Evolutionary conservation across 2,329 filamentous ascomycete genomes (phyloP).

Genomic region (Hymenoscyphus albidus): DNA sequence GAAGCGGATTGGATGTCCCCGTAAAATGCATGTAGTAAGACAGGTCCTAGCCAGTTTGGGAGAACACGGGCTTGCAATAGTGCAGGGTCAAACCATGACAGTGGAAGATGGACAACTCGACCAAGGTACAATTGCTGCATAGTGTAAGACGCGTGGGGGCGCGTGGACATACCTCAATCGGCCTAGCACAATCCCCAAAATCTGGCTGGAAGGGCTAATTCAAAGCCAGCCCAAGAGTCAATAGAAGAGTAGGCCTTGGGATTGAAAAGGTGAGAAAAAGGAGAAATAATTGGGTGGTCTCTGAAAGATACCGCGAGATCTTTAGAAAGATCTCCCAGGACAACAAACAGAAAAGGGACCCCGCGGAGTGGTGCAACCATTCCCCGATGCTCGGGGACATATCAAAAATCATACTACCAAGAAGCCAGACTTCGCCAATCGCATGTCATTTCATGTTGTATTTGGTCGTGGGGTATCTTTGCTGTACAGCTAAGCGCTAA

Average conservation of each 20-base stretch:
- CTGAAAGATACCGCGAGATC: neutral
- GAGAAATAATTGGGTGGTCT: neutral
- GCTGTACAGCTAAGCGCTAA: neutral
- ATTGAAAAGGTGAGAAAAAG: neutral
- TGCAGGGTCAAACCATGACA: neutral
- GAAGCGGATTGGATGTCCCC: constrained; percentile 9
- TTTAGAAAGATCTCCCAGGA: neutral
- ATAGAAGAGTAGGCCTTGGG: neutral
- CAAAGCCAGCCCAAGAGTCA: neutral
- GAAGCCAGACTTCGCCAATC: constrained; percentile 1
- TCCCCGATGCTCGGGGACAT: neutral
- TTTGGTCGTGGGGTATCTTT: constrained; percentile 12
- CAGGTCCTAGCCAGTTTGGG: constrained; percentile 10
- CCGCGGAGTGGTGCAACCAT: constrained; percentile 2
- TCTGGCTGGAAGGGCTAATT: neutral
- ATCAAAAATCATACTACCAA: neutral
- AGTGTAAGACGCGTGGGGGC: constrained; percentile 20
- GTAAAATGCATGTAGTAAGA: constrained; percentile 3
- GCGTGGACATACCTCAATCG: constrained; percentile 16
- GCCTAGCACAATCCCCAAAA: constrained; percentile 11
- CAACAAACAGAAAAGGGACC: neutral
- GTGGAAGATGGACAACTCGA: constrained; percentile 5
- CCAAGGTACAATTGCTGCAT: constrained; percentile 11
- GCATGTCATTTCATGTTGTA: constrained; percentile 2
- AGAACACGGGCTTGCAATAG: constrained; percentile 7